Evolutionary conservation across 768 basidiomycete species (phyloP), one percentile per base, ranked within the genome.

Genomic region (Tremella yokohamensis): DNA sequence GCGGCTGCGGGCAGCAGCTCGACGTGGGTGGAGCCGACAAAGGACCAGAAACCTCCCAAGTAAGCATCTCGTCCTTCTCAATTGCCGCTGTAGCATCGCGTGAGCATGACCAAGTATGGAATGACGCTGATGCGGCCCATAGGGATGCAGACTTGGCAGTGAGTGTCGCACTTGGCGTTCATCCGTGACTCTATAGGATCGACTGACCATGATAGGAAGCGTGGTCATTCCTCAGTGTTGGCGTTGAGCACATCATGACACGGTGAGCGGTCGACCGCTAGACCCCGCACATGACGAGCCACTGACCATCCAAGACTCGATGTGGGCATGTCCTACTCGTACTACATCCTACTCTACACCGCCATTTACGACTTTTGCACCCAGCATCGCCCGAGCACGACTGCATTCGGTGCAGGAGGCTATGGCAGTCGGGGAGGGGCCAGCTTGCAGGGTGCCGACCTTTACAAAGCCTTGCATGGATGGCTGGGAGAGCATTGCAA

Each of bases 361-460:
- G 89, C 91, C 52, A 88, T 90, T 8, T 98, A 99, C 82, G 97
- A 98, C 80, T 98, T 94, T 76, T 99, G 96, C 74, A 97, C 65
- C 37, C 64, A 65, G 40, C 58, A 60, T 56, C 61, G 63, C 19
- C 49, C 66, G 1, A 39, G 42, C 16, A 37, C 24, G 6, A 16
- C 54, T 7, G 24, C 54, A 1, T 65, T 65, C 39, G 60, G 59
- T 18, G 45, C 61, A 1, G 34, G 38, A 18, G 42, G n/a, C 22
- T 45, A 18, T 45, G 62, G 44, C 25, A 52, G 72, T 88, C 87
- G 87, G 49, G 68, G 74, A 54, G 93, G 93, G 40, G 90, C 92
- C 49, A 93, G 92, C 79, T 75, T 97, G 77, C 94, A 94, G 89
- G 94, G 94, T 55, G 88, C 91, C 50, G 94, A 98, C 83, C 79